Evolutionary conservation across 768 basidiomycete genomes (phyloP).

Genomic region (Vararia minispora): DNA sequence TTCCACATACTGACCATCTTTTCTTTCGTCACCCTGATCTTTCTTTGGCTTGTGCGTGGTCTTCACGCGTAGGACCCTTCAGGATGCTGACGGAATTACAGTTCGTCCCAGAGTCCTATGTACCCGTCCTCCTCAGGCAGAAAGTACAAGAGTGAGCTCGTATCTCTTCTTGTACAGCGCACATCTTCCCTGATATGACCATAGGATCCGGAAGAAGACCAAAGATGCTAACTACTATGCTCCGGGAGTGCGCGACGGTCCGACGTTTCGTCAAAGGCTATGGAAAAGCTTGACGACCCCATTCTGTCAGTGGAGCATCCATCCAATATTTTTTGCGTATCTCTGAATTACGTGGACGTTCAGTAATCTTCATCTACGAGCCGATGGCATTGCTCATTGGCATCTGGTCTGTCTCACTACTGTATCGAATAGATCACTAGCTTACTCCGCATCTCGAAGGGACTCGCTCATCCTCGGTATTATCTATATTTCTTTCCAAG

Average conservation of each 20-base stretch:
- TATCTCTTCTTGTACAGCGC: too few species aligned
- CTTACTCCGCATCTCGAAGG: conserved; percentile 16
- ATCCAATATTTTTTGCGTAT: too few species aligned
- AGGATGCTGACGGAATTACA: conserved; percentile 19
- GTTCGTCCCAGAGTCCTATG: conserved; percentile 66
- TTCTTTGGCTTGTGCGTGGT: conserved; percentile 38
- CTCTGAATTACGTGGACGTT: too few species aligned
- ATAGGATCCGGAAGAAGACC: conserved; percentile 43
- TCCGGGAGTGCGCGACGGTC: too few species aligned
- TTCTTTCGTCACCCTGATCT: conserved; percentile 42
- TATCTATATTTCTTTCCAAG: conserved; percentile 44
- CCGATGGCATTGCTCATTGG: conserved; percentile 69
- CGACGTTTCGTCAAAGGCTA: too few species aligned
- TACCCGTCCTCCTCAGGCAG: conserved; percentile 43
- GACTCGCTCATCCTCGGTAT: conserved; percentile 30
- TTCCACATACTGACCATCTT: conserved; percentile 64
- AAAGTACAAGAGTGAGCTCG: conserved; percentile 43
- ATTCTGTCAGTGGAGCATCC: conserved; percentile 41
- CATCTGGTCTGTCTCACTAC: conserved; percentile 39
- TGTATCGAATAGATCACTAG: neutral
- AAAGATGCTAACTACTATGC: conserved; percentile 45
- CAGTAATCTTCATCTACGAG: conserved; percentile 54
- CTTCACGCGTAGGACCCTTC: neutral
- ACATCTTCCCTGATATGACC: too few species aligned
- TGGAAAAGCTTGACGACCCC: too few species aligned